Conservation (phyloP, 257 asterid species). For the Solanum medicagineum region DNA sequence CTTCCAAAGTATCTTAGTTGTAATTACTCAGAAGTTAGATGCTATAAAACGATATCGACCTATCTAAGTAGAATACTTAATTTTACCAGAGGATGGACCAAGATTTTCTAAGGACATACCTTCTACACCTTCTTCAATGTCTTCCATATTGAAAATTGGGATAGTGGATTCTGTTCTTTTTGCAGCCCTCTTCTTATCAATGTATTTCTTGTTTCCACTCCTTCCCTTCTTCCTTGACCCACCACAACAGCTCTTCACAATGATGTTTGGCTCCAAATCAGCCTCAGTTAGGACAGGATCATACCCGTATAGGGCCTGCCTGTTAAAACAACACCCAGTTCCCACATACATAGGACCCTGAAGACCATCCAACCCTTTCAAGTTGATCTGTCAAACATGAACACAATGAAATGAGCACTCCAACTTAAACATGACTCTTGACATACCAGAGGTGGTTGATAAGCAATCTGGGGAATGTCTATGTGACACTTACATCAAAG, state of each 20-base stretch:
- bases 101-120: slow-evolving; percentile 21
- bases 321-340: slow-evolving; percentile 87
- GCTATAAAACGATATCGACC: neutral
- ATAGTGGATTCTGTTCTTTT: slow-evolving; percentile 77
- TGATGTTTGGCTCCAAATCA: slow-evolving; percentile 68
- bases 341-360: slow-evolving; percentile 96
- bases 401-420: neutral
- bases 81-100: neutral
- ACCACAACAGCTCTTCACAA: slow-evolving; percentile 71
- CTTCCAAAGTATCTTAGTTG: neutral
- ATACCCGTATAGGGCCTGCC: slow-evolving; percentile 83
- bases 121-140: slow-evolving; percentile 83
- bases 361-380: slow-evolving; percentile 89
- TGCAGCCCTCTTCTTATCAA: slow-evolving; percentile 57
- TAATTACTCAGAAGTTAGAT: neutral
- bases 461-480: neutral
- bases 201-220: slow-evolving; percentile 50
- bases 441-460: neutral
- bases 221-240: slow-evolving; percentile 62
- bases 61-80: neutral
- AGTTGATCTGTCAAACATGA: slow-evolving; percentile 48
- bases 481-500: slow-evolving; percentile 24
- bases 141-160: slow-evolving; percentile 74
- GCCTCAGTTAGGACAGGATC: slow-evolving; percentile 77
- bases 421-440: neutral